A percentile compares a stretch with the other conserved stretches of the same genome.
Evolutionary conservation across 495 filamentous ascomycete genomes (phyloP).

Genomic region (Penicillium macrosclerotiorum): DNA sequence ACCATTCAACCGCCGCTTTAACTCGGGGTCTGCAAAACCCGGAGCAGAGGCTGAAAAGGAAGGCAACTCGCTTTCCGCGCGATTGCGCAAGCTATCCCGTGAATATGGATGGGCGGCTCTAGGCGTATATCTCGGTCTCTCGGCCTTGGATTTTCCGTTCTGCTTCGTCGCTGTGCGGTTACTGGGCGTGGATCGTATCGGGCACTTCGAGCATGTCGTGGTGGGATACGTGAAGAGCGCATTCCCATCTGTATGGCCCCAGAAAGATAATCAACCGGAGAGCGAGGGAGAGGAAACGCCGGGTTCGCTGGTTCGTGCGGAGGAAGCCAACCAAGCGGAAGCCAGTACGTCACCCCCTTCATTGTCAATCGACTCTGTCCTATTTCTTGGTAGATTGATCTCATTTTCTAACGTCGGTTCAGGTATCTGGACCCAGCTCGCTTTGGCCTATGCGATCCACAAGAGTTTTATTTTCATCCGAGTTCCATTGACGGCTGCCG

Average conservation of each 20-base stretch:
- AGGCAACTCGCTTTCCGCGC: conserved; percentile 58
- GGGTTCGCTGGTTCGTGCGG: conserved; percentile 25
- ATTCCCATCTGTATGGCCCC: conserved; percentile 28
- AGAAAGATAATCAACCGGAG: conserved; percentile 2
- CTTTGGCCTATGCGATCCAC: conserved; percentile 93
- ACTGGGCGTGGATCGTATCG: conserved; percentile 83
- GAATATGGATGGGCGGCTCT: conserved; percentile 95
- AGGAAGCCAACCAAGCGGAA: conserved; percentile 36
- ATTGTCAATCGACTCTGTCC: no score
- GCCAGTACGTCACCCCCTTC: conserved; percentile 44
- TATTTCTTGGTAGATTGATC: not conserved
- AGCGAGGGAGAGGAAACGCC: conserved; percentile 5
- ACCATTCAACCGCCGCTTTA: conserved; percentile 23
- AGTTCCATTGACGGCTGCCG: conserved; percentile 82
- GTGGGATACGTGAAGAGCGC: conserved; percentile 35
- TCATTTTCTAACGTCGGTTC: conserved; percentile 1
- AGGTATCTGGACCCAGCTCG: conserved; percentile 86
- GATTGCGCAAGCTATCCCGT: conserved; percentile 76
- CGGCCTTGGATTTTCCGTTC: conserved; percentile 89
- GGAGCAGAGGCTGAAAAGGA: conserved; percentile 25
- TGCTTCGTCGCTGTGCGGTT: conserved; percentile 84
- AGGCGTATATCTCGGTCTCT: conserved; percentile 84
- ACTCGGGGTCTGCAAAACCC: conserved; percentile 21
- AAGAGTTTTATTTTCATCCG: conserved; percentile 97
- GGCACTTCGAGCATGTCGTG: conserved; percentile 53